Evolutionary conservation across 768 basidiomycete genomes (phyloP).

Genomic region (Arthromyces matolae): DNA sequence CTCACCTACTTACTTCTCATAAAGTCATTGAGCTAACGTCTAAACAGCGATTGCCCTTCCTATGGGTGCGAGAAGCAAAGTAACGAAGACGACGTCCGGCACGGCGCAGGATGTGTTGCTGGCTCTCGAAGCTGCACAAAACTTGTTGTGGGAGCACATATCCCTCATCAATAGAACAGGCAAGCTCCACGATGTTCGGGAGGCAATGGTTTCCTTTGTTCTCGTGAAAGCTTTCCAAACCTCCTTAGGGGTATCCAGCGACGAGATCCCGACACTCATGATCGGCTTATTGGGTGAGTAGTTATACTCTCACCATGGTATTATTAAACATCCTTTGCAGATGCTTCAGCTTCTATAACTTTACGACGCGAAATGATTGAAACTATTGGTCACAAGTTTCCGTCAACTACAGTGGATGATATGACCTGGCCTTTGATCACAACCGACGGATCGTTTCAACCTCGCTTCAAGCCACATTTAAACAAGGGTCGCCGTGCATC

Average conservation of each 20-base stretch:
- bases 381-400: slow-evolving; percentile 69
- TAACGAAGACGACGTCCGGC: slow-evolving; percentile 33
- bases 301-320: not conserved
- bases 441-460: slow-evolving; percentile 39
- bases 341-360: slow-evolving; percentile 71
- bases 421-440: slow-evolving; percentile 67
- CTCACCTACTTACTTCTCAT: not conserved
- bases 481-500: slow-evolving; percentile 11
- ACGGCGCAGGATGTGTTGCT: slow-evolving; percentile 55
- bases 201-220: slow-evolving; percentile 67
- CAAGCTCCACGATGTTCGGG: slow-evolving; percentile 66
- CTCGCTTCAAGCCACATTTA: slow-evolving; percentile 20
- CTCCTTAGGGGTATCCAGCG: slow-evolving; percentile 63
- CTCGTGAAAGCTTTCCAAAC: slow-evolving; percentile 74
- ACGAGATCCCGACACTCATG: slow-evolving; percentile 49
- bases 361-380: slow-evolving; percentile 86
- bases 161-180: slow-evolving; percentile 53
- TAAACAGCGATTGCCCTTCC: slow-evolving; percentile 75
- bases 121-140: slow-evolving; percentile 65
- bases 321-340: slow-evolving; percentile 34
- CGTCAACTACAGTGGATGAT: slow-evolving; percentile 50
- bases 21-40: not conserved
- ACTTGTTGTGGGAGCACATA: slow-evolving; percentile 65
- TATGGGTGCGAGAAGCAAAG: slow-evolving; percentile 62
- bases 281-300: slow-evolving; percentile 61